Conservation (phyloP, 306 rosid species). For the Vigna trinervia region DNA sequence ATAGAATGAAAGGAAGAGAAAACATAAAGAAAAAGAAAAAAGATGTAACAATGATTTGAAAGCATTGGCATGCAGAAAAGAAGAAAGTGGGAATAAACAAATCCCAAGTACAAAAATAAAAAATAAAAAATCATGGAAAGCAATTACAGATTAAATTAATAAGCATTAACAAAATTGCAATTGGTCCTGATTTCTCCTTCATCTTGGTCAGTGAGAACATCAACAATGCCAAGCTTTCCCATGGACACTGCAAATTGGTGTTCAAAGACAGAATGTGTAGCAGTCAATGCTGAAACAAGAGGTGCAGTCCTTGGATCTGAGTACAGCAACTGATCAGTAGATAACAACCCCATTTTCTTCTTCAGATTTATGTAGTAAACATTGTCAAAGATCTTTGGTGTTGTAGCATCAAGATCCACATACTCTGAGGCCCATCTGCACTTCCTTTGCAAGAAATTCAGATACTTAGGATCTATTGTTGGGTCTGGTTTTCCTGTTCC, state of each 20-base stretch:
- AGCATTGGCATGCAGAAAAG: conserved; percentile 5
- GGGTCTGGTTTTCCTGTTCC: conserved; percentile 72
- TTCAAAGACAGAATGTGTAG: conserved; percentile 48
- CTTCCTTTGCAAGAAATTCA: conserved; percentile 72
- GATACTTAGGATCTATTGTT: conserved; percentile 53
- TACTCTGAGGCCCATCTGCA: conserved; percentile 89
- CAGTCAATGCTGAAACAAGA: conserved; percentile 58
- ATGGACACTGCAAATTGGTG: conserved; percentile 76
- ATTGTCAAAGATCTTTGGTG: conserved; percentile 63
- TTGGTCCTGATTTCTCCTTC: conserved; percentile 81
- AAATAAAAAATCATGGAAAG: background rate
- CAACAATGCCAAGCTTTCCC: conserved; percentile 78
- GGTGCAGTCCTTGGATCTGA: conserved; percentile 72
- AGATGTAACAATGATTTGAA: conserved; percentile 20
- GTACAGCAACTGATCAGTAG: conserved; percentile 62
- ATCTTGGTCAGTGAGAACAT: conserved; percentile 57
- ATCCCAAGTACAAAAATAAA: conserved; percentile 9
- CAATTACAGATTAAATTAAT: conserved; percentile 28
- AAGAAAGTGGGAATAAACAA: conserved; percentile 10
- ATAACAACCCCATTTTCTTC: conserved; percentile 71
- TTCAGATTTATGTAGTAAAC: conserved; percentile 60
- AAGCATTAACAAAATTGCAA: conserved; percentile 73
- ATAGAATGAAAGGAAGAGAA: background rate
- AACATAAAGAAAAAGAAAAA: background rate
- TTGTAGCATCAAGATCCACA: conserved; percentile 79